Base-by-base conservation (phyloP, 2,329 filamentous ascomycete genomes). In the Penicillium olsonii region DNA sequence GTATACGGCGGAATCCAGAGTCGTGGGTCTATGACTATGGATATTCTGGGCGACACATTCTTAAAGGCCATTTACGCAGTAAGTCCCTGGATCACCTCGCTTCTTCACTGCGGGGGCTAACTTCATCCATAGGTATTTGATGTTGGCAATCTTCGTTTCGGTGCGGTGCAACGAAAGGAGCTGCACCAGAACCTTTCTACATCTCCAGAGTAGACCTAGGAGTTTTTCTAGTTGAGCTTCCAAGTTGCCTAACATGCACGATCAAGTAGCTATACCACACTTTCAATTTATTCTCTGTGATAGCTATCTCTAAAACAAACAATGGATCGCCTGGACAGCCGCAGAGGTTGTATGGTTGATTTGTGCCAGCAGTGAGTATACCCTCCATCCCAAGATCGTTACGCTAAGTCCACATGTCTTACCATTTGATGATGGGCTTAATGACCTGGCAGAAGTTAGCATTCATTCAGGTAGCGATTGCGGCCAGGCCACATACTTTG, bases 1-100 rank as follows among this genome's bases (percentile, higher is more conserved):
- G 76, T 79, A 60, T 88, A 84, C 61, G 85, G 85, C 5, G 84
- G 82, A 2, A 81, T 88, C 26, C 84, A 88, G 71, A 84, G 79
- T 42, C 77, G 83, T 35, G 84, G 84, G 3, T 68, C 72, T 44
- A 71, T 81, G 65, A 62, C 70, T 2, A 84, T 87, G 58, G 84
- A 87, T 62, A 85, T 88, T 37, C 71, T 85, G 14, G 85, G 84
- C 5, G 83, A 82, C 56, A 79, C 78, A 2, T 85, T 84, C 62
- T 67, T 88, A 67, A 86, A 85, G 74, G 80, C 77, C 19, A 73
- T 86, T 47, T 88, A 88, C 62, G 83, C 81, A 47, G 78, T 83
- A 65, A 72, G 78, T 73, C 2, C 7, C 4, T 24, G 22, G 22
- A 31, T n/a, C 29, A n/a, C 29, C 24, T 19, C n/a, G 15, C 11